Percentiles rank a stretch among this genome's conserved stretches.
Evolutionary conservation across 1,284 basidiomycete genomes (phyloP).

Genomic region (Cutaneotrichosporon mucoides): DNA sequence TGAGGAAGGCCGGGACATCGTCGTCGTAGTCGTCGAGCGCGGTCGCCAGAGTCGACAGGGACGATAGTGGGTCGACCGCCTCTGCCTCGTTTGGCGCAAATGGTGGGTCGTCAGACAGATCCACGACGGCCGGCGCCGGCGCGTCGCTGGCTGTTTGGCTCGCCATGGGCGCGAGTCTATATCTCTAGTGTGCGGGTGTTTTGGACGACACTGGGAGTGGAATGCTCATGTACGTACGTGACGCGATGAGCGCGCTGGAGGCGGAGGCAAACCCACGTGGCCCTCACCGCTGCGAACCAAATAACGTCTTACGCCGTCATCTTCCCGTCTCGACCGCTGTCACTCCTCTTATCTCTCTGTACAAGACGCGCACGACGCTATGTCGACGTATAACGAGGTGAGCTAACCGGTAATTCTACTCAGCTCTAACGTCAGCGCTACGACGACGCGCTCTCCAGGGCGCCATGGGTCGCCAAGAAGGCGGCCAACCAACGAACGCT

Average conservation of each 20-base stretch:
- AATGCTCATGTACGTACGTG: neutral
- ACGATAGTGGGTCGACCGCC: slow-evolving; percentile 18
- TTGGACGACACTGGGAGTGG: neutral
- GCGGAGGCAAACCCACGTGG: slow-evolving; percentile 1
- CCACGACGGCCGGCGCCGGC: slow-evolving; percentile 4
- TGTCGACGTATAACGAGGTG: slow-evolving; percentile 21
- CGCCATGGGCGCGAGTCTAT: slow-evolving; percentile 9
- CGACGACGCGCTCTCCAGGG: slow-evolving; percentile 25
- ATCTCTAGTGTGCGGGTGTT: neutral
- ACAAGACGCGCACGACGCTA: neutral
- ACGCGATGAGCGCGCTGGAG: neutral
- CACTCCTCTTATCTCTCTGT: neutral
- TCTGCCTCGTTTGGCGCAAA: neutral
- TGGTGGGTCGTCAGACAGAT: slow-evolving; percentile 7
- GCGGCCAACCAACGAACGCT: slow-evolving; percentile 13
- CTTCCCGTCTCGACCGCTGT: neutral
- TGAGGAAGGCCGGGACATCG: slow-evolving; percentile 46
- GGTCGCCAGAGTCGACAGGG: slow-evolving; percentile 35
- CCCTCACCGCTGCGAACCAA: slow-evolving; percentile 7
- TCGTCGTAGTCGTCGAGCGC: slow-evolving; percentile 37
- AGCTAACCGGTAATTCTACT: neutral
- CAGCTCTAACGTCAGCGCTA: slow-evolving; percentile 8
- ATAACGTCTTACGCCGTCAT: neutral
- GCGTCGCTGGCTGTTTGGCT: slow-evolving; percentile 1
- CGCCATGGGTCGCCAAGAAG: slow-evolving; percentile 29